Base-by-base conservation (phyloP, 106 monocot species). In the Triglochin maritima region DNA sequence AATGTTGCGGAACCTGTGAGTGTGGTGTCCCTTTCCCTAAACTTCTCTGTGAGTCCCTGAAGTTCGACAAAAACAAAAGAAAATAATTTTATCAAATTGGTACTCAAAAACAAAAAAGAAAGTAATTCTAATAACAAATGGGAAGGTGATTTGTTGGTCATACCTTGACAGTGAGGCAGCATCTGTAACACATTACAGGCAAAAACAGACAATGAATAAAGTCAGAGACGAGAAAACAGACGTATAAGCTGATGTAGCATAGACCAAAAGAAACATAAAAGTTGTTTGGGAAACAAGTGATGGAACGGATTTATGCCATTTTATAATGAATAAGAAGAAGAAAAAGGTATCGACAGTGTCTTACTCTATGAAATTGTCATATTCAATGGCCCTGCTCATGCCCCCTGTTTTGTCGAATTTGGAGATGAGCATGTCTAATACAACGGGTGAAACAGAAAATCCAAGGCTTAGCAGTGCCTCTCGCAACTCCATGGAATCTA, bases 351-450 rank as follows among this genome's bases (percentile, higher is more conserved):
- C 69, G 46, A 4, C 5, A 57, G 61, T 13, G 46, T 56, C 86
- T 74, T 86, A 98, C 91, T 98, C 98, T 4, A 98, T 92, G 79
- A 98, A 98, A 80, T 84, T 91, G 51, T 98, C 98, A 65, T 92
- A 92, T 63, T 98, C 92, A 41, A 98, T 79, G 9, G 88, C 85
- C 49, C 62, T 86, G 69, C 64, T 81, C 54, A 69, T 82, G 70
- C 91, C 98, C 9, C 86, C 79, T 41, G 69, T 71, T 64, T 86
- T 98, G 60, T 98, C 98, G 53, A 84, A 92, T 69, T 98, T 98
- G 51, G 88, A 75, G 49, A 98, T 76, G 13, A 98, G 88, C 63
- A 98, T 56, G 15, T 98, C 92, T 2, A 98, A 73, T 4, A 98
- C 84, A 0, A 17, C 50, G 3, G 91, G 96, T 29, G 96, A 84